Percentiles rank a stretch among this genome's conserved stretches.
These are phyloP conservation scores for Lojkania enalia DNA, from an alignment of 2,329 filamentous ascomycete genomes.

Conservation along the genomic window DNA sequence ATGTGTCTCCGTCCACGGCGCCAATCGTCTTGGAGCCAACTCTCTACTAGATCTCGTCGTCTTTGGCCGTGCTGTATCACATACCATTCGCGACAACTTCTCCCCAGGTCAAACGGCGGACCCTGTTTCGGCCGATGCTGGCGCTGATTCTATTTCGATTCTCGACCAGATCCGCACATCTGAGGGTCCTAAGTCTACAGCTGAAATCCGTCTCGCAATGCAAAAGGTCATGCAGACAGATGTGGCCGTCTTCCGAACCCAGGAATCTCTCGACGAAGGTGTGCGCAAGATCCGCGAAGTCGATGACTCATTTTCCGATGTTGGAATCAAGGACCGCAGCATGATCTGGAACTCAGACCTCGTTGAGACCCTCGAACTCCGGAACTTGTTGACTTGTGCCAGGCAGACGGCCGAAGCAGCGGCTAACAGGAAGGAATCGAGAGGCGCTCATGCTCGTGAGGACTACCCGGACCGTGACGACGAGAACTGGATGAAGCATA, in stretches of 20 bases:
- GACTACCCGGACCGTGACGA: constrained; percentile 96
- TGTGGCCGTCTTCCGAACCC: constrained; percentile 93
- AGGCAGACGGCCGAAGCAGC: constrained; percentile 90
- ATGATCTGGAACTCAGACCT: constrained; percentile 99
- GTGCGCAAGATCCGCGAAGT: constrained; percentile 85
- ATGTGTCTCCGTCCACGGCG: constrained; percentile 96
- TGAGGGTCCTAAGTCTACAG: constrained; percentile 81
- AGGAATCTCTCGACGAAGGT: constrained; percentile 91
- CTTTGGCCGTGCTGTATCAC: constrained; percentile 94
- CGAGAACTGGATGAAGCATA: constrained; percentile 99
- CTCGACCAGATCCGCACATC: constrained; percentile 86
- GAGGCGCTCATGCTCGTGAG: constrained; percentile 95
- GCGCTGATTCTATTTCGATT: constrained; percentile 81
- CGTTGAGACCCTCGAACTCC: constrained; percentile 91
- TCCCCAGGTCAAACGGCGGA: constrained; percentile 79
- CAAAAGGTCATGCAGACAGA: constrained; percentile 99
- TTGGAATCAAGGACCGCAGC: constrained; percentile 96
- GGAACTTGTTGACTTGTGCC: constrained; percentile 96
- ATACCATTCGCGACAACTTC: constrained; percentile 95
- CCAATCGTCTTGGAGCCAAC: constrained; percentile 97
- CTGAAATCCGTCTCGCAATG: constrained; percentile 88
- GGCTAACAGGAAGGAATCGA: constrained; percentile 93
- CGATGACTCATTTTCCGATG: constrained; percentile 76
- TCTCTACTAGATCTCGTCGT: constrained; percentile 96
- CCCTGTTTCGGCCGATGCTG: constrained; percentile 81